These are phyloP conservation scores for Blastomyces parvus DNA, from an alignment of 2,329 filamentous ascomycete species.

Conservation along the genomic window DNA sequence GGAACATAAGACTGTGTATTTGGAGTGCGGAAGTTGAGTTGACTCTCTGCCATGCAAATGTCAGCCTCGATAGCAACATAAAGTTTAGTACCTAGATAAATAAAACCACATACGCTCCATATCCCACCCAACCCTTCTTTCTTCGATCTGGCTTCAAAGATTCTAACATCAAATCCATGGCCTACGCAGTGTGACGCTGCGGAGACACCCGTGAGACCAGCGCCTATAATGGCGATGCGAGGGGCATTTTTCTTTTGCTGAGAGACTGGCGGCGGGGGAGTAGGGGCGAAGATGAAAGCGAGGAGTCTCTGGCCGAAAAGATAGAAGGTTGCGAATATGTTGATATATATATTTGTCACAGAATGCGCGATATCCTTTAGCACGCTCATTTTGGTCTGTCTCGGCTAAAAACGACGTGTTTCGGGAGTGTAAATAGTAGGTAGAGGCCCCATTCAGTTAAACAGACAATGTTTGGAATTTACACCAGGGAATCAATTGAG, in stretches of 20 bases:
- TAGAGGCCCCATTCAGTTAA: background rate
- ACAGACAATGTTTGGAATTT: background rate
- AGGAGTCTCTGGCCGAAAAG: constrained; percentile 56
- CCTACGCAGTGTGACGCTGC: constrained; percentile 74
- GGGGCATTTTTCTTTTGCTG: constrained; percentile 47
- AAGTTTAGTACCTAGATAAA: constrained; percentile 1
- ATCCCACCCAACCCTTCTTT: constrained; percentile 62
- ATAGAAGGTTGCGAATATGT: constrained; percentile 50
- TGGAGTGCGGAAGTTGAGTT: constrained; percentile 76
- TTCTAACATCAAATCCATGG: constrained; percentile 70
- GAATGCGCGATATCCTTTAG: background rate
- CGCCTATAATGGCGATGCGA: constrained; percentile 59
- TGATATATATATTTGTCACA: background rate
- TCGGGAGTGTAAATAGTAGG: background rate
- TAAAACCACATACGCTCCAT: constrained; percentile 54
- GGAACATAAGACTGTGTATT: constrained; percentile 79
- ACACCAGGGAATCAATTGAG: background rate
- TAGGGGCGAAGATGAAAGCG: constrained; percentile 57
- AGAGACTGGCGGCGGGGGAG: constrained; percentile 51
- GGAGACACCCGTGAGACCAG: constrained; percentile 65
- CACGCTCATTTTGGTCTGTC: background rate
- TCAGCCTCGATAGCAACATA: background rate
- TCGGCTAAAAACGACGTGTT: background rate
- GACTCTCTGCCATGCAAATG: constrained; percentile 46
- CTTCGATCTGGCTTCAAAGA: constrained; percentile 64